Percentiles rank a stretch among this genome's conserved stretches.
phyloP scores from a whole-genome alignment of 2,329 filamentous ascomycete genomes.

The Monosporascus cannonballus region DNA sequence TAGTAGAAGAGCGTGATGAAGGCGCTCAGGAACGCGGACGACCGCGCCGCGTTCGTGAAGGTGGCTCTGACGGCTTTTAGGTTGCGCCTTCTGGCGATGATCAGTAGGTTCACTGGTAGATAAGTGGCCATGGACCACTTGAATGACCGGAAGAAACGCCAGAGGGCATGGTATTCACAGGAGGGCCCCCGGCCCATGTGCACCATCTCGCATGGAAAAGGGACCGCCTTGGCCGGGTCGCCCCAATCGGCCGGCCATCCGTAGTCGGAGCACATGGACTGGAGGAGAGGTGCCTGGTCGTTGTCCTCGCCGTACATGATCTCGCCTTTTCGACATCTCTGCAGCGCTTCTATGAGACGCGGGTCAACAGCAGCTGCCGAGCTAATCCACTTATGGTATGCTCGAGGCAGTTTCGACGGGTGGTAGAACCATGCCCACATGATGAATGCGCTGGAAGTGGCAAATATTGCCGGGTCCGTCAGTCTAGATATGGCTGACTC shows the following conservation, averaged over 20 bases:
- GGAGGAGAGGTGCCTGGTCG: conserved; percentile 60
- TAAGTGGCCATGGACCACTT: conserved; percentile 71
- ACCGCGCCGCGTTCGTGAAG: conserved; percentile 56
- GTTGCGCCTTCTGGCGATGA: conserved; percentile 48
- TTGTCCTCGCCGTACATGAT: conserved; percentile 70
- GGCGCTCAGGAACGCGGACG: conserved; percentile 69
- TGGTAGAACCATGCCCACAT: conserved; percentile 90
- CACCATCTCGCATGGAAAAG: conserved; percentile 77
- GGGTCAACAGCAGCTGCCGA: conserved; percentile 69
- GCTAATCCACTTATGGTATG: conserved; percentile 78
- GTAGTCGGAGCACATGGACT: conserved; percentile 67
- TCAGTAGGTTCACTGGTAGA: conserved; percentile 64
- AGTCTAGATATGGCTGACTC: conserved; percentile 37
- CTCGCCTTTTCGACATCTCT: conserved; percentile 54
- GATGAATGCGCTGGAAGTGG: conserved; percentile 63
- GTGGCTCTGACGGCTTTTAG: conserved; percentile 40
- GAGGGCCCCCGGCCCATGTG: conserved; percentile 71
- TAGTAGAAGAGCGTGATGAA: conserved; percentile 83
- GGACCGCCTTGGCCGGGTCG: conserved; percentile 61
- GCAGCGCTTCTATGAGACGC: conserved; percentile 69
- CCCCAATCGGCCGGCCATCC: conserved; percentile 64
- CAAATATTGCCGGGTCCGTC: conserved; percentile 66
- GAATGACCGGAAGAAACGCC: conserved; percentile 64
- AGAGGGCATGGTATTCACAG: conserved; percentile 68
- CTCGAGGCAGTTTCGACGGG: conserved; percentile 61